phyloP scores from a whole-genome alignment of 208 protist species.

The Leishmania aethiopica region DNA sequence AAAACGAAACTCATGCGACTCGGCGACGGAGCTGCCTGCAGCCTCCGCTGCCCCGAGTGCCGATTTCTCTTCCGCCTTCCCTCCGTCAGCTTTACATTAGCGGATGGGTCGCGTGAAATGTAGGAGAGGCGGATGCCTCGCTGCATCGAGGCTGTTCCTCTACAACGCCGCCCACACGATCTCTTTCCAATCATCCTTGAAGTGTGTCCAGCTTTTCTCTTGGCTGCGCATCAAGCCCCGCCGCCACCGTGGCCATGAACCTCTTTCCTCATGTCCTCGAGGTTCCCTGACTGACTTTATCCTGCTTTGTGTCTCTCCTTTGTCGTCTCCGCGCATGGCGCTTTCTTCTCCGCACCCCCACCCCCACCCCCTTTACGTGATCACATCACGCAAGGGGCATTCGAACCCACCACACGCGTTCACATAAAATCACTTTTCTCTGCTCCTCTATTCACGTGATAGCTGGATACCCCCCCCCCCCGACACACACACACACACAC shows the following conservation, averaged over 20 bases:
- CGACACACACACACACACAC: not conserved
- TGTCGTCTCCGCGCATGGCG: not conserved
- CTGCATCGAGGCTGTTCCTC: not conserved
- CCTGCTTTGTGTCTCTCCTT: not conserved
- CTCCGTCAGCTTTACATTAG: not conserved
- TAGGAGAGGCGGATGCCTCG: not conserved
- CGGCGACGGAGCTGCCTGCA: not conserved
- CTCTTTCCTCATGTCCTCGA: not conserved
- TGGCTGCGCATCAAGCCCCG: not conserved
- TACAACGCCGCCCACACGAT: not conserved
- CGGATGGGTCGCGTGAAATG: not conserved
- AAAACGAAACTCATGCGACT: not conserved
- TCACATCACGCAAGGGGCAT: too few species aligned
- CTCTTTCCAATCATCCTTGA: not conserved
- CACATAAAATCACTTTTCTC: not conserved
- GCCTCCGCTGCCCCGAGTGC: not conserved
- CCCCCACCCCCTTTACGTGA: not conserved
- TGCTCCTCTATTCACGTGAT: not conserved
- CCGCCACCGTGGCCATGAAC: not conserved
- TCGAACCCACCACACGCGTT: not conserved
- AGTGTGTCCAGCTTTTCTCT: not conserved
- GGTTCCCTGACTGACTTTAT: not conserved
- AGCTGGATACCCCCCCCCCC: not conserved
- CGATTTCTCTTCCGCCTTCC: not conserved
- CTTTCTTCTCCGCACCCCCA: not conserved